These are phyloP conservation scores for Byssochlamys sp. DNA, from an alignment of 2,329 filamentous ascomycete genomes.

Conservation along the genomic window DNA sequence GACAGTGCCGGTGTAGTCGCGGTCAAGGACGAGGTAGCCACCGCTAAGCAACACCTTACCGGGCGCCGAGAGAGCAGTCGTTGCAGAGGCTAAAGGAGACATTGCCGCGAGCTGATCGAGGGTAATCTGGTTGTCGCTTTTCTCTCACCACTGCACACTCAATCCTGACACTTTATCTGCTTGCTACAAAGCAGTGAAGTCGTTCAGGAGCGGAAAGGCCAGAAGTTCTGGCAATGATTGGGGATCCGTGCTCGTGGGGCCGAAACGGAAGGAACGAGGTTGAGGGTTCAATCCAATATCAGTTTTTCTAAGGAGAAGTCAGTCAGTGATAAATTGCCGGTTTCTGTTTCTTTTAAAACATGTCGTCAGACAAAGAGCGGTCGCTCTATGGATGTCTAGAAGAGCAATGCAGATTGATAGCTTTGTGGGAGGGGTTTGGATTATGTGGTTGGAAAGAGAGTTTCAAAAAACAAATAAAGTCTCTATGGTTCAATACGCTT, in stretches of 20 bases:
- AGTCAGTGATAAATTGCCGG: not conserved
- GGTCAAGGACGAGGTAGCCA: slow-evolving; percentile 88
- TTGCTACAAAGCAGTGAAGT: not conserved
- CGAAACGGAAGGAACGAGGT: not conserved
- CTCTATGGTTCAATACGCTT: not conserved
- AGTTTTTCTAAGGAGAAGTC: not conserved
- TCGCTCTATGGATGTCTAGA: not conserved
- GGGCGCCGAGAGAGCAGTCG: slow-evolving; percentile 68
- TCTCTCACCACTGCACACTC: not conserved
- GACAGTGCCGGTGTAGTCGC: slow-evolving; percentile 66
- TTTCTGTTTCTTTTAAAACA: not conserved
- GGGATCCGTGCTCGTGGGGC: not conserved
- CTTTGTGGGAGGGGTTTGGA: not conserved
- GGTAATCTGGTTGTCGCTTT: not conserved
- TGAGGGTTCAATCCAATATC: not conserved
- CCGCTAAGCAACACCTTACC: slow-evolving; percentile 93
- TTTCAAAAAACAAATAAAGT: not conserved
- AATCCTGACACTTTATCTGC: not conserved
- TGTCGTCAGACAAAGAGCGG: not conserved
- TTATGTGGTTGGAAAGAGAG: not conserved
- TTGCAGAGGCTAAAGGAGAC: not conserved
- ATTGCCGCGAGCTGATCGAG: not conserved
- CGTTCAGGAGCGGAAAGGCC: not conserved
- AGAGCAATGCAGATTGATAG: not conserved
- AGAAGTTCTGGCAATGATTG: not conserved